phyloP scores from a whole-genome alignment of 345 rosid genomes.

The Murraya koenigii region DNA sequence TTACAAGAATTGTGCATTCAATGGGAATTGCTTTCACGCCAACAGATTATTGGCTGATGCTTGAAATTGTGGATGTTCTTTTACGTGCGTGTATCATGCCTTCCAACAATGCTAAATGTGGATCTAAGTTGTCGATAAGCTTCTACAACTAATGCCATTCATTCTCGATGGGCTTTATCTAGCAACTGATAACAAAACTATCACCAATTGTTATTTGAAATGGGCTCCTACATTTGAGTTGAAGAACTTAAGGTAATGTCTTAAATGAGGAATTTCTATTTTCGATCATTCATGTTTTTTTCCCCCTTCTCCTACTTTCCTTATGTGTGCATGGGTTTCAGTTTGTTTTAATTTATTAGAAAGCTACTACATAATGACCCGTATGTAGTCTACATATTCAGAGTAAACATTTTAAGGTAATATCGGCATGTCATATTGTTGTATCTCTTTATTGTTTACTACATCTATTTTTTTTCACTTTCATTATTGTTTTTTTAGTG shows the following conservation, averaged over 20 bases:
- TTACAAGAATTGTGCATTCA: not conserved
- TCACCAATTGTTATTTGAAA: constrained; percentile 37
- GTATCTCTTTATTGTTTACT: not conserved
- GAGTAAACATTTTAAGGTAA: constrained; percentile 61
- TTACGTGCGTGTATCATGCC: constrained; percentile 41
- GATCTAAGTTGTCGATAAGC: constrained; percentile 52
- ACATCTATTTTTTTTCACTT: constrained; percentile 20
- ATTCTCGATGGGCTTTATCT: constrained; percentile 49
- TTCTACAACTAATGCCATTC: constrained; percentile 58
- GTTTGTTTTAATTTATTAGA: constrained; percentile 58
- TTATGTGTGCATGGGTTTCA: constrained; percentile 35
- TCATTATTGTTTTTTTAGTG: constrained; percentile 49
- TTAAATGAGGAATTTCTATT: constrained; percentile 9
- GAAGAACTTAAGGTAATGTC: constrained; percentile 53
- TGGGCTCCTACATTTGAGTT: constrained; percentile 75
- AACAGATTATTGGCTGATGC: constrained; percentile 61
- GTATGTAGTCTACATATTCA: constrained; percentile 41
- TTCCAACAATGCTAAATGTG: constrained; percentile 31
- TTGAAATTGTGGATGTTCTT: constrained; percentile 41
- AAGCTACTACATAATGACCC: constrained; percentile 56
- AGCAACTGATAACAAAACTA: constrained; percentile 33
- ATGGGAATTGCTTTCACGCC: constrained; percentile 10
- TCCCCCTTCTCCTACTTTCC: constrained; percentile 1
- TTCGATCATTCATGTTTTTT: not conserved
- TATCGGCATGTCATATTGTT: constrained; percentile 8